Evolutionary conservation across 768 basidiomycete species (phyloP), one percentile per base, ranked within the genome.

Genomic region (Amanita muscaria): DNA sequence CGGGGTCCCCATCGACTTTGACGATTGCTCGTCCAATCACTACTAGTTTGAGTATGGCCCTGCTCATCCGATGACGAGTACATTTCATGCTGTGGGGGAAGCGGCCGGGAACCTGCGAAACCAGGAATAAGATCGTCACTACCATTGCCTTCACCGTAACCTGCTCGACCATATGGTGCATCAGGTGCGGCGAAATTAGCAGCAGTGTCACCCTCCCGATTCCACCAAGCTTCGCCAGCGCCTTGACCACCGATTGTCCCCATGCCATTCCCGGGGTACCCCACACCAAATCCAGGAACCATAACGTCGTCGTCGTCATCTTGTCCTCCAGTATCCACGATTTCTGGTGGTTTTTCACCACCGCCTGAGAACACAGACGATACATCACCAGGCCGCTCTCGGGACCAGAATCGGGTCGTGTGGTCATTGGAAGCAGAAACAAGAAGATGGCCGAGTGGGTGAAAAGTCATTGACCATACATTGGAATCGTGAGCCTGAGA

Each of bases 401-500:
- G 79, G 38, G 83, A 83, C 94, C 96, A 98, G 74, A 98, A 99
- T n/a, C 93, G 79, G 5, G 94, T 96, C 4, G 96, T 97, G 66
- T 93, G 90, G 69, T 99, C 96, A 68, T 96, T 98, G n/a, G 87
- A 88, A 8, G 85, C 96, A 50, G 80, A 83, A 49, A 83, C 91
- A 54, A 99, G 81, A 54, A 98, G 74, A 64, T 98, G 93, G 0
- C 96, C 94, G 12, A 98, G 77, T 0, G 94, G 93, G 64, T 98
- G 93, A 74, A 81, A 99, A 3, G 90, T 79, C 51, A 99, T 77
- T 0, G 89, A 80, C 89, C 93, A 98, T 50, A 99, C 89, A 61
- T 93, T 92, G 23, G 88, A 90, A 68, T 99, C 96, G 72, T 99
- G 96, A 7, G 96, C 96, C 59, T 90, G 86, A n/a, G 86, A 83